Evolutionary conservation across 164 flowering plant species (phyloP), one percentile per base, ranked within the genome.

Genomic region (Magnolia sinica): DNA sequence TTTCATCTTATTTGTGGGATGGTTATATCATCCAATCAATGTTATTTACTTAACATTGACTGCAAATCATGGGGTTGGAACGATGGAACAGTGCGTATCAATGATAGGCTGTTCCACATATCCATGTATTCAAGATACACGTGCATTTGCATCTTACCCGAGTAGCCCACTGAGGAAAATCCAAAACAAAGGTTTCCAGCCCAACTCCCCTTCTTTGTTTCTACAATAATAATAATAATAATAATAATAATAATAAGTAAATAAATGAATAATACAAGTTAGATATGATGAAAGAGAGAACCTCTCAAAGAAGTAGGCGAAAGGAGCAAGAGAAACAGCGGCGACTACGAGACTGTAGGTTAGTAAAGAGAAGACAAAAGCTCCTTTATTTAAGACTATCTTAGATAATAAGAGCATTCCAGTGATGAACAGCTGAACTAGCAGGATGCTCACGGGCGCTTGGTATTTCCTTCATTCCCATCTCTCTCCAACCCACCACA

Each of bases 271-370:
- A 50, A 11, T 3, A 51, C 45, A n/a, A 10, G 29, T 7, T 4
- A 37, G 45, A 37, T 37, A 3, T 37, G 45, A 37, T 37, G 45
- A 37, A 6, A 37, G 45, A 29, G 1, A 5, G 2, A 23, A 88
- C 90, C 88, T 87, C 81, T 90, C 91, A 3, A 79, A 63, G 66
- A 61, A 77, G 50, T 82, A 76, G 23, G 89, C 89, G 29, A 90
- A 79, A 27, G 91, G 91, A 7, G 82, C 82, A 9, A 90, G 81
- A 55, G 84, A 83, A 11, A 87, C 1, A 20, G 90, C 85, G 22
- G 88, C 93, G 63, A 90, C 84, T 7, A 87, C 7, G 52, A 83
- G 84, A 16, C 93, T 86, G 68, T 90, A 90, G 0, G 87, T 74
- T 78, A 88, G 70, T 29, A 90, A 78, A 13, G 91, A 88, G 29